Base-by-base conservation (phyloP, 345 rosid genomes). In the Salix brachista region DNA sequence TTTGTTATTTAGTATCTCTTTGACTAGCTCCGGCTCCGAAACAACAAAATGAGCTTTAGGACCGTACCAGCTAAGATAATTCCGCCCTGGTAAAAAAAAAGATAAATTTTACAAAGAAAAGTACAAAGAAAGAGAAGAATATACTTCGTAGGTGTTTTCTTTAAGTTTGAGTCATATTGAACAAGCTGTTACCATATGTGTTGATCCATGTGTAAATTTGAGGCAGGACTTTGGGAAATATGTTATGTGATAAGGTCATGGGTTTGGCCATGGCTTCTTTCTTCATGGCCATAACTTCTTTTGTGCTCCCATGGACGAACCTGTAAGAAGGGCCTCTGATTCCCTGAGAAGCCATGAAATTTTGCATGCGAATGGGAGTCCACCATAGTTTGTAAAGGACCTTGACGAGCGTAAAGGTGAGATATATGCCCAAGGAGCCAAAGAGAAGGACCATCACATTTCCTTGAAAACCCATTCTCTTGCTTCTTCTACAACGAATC, bases 1-100 rank as follows among this genome's bases (percentile, higher is more conserved):
- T 54, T 70, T 87, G 34, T 82, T 74, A 69, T 19, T 86, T 21
- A 89, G 65, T 28, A 89, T 44, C 81, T 87, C 86, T 77, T 87
- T 89, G 54, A 83, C 50, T 64, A 83, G 72, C 69, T 82, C 85
- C 10, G 87, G 74, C 30, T 87, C 85, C 1, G 84, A 73, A 8
- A 85, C 67, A 2, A 85, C 83, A 60, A 89, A 71, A 17, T 75
- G 81, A 65, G 92, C 80, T 75, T 16, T 70, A 60, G 69, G 64
- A 42, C 89, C 88, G 14, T 70, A 21, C 90, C 92, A 87, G 0
- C 1, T 28, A n/a, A 89, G 62, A 69, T 75, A 84, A 37, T 70
- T 87, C 42, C 23, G 70, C 66, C 86, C 89, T 86, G 21, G 17
- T 46, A 10, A 41, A 41, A 46, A 41, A 0, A 0, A 4, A 46